Conservation (phyloP, 1,139 yeast species). For the Protomyces lactucae-debilis region DNA sequence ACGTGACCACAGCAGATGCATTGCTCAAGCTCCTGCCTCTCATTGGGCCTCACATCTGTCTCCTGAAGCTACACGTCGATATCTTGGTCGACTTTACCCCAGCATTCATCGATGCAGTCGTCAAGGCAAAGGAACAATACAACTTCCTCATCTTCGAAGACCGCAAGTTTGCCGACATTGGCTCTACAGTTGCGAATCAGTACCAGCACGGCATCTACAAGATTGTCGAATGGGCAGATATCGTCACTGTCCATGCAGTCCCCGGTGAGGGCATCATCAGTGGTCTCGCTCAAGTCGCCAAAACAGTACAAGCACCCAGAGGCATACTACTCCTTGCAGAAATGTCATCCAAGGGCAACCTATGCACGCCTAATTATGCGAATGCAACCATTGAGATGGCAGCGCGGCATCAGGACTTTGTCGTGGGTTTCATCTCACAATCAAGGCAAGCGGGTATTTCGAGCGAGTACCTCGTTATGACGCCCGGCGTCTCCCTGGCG, state of each 20-base stretch:
- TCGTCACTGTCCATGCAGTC: slow-evolving; percentile 95
- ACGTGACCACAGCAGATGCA: slow-evolving; percentile 73
- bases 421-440: slow-evolving; percentile 93
- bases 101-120: slow-evolving; percentile 73
- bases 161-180: slow-evolving; percentile 97
- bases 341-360: slow-evolving; percentile 84
- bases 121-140: slow-evolving; percentile 66
- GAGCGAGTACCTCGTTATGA: slow-evolving; percentile 87
- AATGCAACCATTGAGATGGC: slow-evolving; percentile 84
- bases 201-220: slow-evolving; percentile 84
- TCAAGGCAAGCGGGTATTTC: slow-evolving; percentile 47
- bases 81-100: slow-evolving; percentile 81
- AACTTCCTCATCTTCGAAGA: slow-evolving; percentile 88
- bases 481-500: slow-evolving; percentile 97
- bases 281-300: slow-evolving; percentile 50
- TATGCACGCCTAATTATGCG: slow-evolving; percentile 91
- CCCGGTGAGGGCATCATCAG: slow-evolving; percentile 91
- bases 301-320: slow-evolving; percentile 41
- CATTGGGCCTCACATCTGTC: slow-evolving; percentile 85
- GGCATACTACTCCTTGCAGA: slow-evolving; percentile 95
- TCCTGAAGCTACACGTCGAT: slow-evolving; percentile 92
- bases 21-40: slow-evolving; percentile 65
- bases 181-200: slow-evolving; percentile 94
- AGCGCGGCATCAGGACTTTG: slow-evolving; percentile 76
- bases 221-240: slow-evolving; percentile 92